These are phyloP conservation scores for Isabelozyma pseudorhagii DNA, from an alignment of 805 yeast species.

Conservation along the genomic window DNA sequence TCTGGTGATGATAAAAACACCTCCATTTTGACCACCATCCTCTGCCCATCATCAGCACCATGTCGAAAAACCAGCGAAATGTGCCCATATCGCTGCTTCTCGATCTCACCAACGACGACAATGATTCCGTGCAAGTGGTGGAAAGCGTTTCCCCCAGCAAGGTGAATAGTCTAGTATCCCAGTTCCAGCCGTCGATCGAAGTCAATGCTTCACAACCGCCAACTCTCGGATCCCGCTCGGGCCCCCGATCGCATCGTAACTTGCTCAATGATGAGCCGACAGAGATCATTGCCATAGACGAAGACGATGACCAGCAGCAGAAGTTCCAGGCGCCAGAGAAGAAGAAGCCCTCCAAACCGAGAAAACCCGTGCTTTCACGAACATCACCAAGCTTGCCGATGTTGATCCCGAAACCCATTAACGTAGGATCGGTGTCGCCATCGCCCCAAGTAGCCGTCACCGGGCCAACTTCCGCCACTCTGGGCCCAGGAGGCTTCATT, in stretches of 20 bases:
- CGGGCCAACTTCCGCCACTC: constrained; percentile 1
- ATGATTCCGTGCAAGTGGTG: not conserved
- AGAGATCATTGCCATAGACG: constrained; percentile 2
- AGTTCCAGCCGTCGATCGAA: constrained; percentile 29
- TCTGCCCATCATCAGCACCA: not conserved
- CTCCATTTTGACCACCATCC: not conserved
- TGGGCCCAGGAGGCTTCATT: not conserved
- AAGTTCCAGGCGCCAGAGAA: constrained; percentile 4
- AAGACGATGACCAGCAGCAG: constrained; percentile 5
- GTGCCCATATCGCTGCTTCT: constrained; percentile 33
- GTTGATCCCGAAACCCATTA: constrained; percentile 14
- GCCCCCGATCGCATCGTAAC: not conserved
- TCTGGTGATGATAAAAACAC: not conserved
- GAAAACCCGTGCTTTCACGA: constrained; percentile 3
- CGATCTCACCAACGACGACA: constrained; percentile 7
- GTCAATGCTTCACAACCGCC: constrained; percentile 1
- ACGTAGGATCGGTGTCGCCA: constrained; percentile 2
- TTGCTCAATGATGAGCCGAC: not conserved
- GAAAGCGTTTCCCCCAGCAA: constrained; percentile 1
- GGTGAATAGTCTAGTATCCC: constrained; percentile 22
- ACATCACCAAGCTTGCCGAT: constrained; percentile 12
- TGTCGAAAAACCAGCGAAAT: constrained; percentile 15
- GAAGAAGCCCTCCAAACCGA: constrained; percentile 4
- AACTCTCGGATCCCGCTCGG: not conserved
- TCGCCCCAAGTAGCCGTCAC: constrained; percentile 3